Percentiles rank a stretch among this genome's conserved stretches.
Evolutionary conservation across 768 basidiomycete species (phyloP).

Genomic region (Xerocomellus chrysenteron): DNA sequence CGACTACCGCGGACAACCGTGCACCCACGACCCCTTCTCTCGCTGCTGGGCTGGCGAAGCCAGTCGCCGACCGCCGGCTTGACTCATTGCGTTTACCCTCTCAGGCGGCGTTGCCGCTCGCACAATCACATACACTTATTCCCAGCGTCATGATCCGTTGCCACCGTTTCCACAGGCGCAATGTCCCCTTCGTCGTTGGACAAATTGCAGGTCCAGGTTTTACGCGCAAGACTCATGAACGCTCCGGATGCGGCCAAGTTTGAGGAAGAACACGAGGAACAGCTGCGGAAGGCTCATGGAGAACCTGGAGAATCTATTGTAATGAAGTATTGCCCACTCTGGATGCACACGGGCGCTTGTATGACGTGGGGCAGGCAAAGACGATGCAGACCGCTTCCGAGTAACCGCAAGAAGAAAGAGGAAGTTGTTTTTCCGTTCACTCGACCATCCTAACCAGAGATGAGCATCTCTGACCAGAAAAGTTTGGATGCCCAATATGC

Average conservation of each 20-base stretch:
- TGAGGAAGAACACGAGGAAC: slow-evolving; percentile 83
- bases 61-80: slow-evolving; percentile 49
- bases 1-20: slow-evolving; percentile 59
- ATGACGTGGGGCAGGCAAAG: slow-evolving; percentile 87
- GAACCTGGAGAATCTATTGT: slow-evolving; percentile 39
- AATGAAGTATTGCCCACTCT: slow-evolving; percentile 83
- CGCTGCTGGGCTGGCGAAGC: slow-evolving; percentile 22
- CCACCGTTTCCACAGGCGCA: slow-evolving; percentile 37
- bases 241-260: slow-evolving; percentile 73
- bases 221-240: slow-evolving; percentile 86
- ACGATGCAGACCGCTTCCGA: slow-evolving; percentile 52
- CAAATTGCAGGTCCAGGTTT: slow-evolving; percentile 87
- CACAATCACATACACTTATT: slow-evolving; percentile 76
- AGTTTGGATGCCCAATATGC: slow-evolving; percentile 90
- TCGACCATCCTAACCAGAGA: not conserved
- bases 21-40: slow-evolving; percentile 58
- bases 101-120: slow-evolving; percentile 55
- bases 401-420: slow-evolving; percentile 79
- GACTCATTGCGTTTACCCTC: slow-evolving; percentile 64
- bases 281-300: slow-evolving; percentile 51
- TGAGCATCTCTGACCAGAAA: slow-evolving; percentile 86
- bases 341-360: slow-evolving; percentile 79
- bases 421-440: slow-evolving; percentile 41
- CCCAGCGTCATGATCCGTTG: slow-evolving; percentile 77
- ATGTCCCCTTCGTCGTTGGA: slow-evolving; percentile 82